Conservation (phyloP, 495 filamentous ascomycete species). For the Penicillium pancosmium region DNA sequence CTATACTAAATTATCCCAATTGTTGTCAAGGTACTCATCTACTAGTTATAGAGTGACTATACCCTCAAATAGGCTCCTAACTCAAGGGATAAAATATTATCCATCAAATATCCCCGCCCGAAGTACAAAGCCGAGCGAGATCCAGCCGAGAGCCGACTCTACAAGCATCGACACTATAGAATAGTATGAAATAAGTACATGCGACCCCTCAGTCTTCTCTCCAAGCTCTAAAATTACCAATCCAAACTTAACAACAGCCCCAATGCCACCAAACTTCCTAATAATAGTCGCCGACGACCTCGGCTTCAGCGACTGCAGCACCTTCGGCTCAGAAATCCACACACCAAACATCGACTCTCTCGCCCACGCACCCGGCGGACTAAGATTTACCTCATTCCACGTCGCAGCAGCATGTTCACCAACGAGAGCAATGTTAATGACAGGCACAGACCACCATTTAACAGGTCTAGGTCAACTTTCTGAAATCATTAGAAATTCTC, state of each 20-base stretch:
- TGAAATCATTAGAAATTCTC: constrained; percentile 26
- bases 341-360: constrained; percentile 31
- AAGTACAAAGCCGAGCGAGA: constrained; percentile 14
- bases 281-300: constrained; percentile 40
- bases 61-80: too few relatives aligned
- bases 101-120: too few relatives aligned
- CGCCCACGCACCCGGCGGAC: constrained; percentile 21
- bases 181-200: not conserved
- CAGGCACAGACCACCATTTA: constrained; percentile 55
- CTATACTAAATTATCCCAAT: too few relatives aligned
- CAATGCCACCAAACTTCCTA: constrained; percentile 31
- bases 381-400: constrained; percentile 35
- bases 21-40: too few relatives aligned
- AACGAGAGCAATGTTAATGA: constrained; percentile 45
- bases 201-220: not conserved
- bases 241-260: not conserved
- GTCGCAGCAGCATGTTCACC: constrained; percentile 37
- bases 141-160: constrained; percentile 21
- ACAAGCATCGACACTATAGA: not conserved
- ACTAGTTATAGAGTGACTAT: too few relatives aligned
- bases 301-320: constrained; percentile 31
- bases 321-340: constrained; percentile 32
- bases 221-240: not conserved
- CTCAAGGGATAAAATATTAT: too few relatives aligned
- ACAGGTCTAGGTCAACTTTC: constrained; percentile 24